These are phyloP conservation scores for Aurantiochytrium sp. DNA, from an alignment of 108 stramenopile species.

Conservation along the genomic window DNA sequence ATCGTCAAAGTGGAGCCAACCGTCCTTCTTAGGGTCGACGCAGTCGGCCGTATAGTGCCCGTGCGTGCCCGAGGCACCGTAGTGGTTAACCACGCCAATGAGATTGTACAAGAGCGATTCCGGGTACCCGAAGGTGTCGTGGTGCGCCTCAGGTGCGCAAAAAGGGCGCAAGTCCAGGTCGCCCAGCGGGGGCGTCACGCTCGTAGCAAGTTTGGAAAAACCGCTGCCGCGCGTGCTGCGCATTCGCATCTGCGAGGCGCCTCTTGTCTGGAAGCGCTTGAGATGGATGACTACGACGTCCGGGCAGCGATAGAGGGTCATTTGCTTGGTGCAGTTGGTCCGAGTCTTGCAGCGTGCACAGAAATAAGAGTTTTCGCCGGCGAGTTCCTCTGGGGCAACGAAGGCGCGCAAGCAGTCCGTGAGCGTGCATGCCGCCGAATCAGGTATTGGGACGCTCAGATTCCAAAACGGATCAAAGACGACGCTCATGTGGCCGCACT, in stretches of 20 bases:
- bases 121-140: not conserved
- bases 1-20: slow-evolving; percentile 35
- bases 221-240: not conserved
- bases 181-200: not conserved
- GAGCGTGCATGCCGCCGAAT: not conserved
- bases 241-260: not conserved
- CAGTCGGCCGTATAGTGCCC: slow-evolving; percentile 41
- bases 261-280: slow-evolving; percentile 29
- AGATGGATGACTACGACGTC: slow-evolving; percentile 35
- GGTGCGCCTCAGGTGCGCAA: not conserved
- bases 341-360: not conserved
- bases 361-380: slow-evolving; percentile 19
- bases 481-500: slow-evolving; percentile 33
- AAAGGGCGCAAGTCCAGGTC: slow-evolving; percentile 17
- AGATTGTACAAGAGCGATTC: slow-evolving; percentile 29
- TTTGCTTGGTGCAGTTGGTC: not conserved
- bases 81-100: slow-evolving; percentile 29
- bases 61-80: not conserved
- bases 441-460: slow-evolving; percentile 45
- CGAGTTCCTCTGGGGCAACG: slow-evolving; percentile 20
- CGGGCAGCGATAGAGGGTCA: not conserved
- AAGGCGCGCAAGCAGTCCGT: slow-evolving; percentile 29
- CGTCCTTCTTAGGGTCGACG: not conserved
- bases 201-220: not conserved
- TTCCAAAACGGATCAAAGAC: slow-evolving; percentile 54